Base-by-base conservation (phyloP, 2,329 filamentous ascomycete species). In the Madurella fahalii region DNA sequence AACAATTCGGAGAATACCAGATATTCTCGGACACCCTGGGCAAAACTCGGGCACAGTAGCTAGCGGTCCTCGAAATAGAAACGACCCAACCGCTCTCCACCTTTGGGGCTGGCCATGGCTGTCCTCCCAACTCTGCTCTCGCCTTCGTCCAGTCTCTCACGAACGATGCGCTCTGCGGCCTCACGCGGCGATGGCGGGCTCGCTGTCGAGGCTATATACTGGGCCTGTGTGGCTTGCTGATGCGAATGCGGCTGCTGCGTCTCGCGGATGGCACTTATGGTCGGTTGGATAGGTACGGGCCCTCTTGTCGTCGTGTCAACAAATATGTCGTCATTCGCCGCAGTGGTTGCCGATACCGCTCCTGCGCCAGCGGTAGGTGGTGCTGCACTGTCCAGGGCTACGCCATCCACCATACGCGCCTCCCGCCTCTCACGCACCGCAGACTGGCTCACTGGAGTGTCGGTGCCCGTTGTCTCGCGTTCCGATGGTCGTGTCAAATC, bases 341-440 rank as follows among this genome's bases (percentile, higher is more conserved):
- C 48, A 3, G 61, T 64, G 8, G 66, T 63, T 4, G 76, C 17
- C 4, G 25, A 25, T 25, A 25, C 25, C 25, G 25, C 25, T 25
- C 3, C 25, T 7, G 25, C 25, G 25, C 25, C 4, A 25, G 25
- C 3, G 25, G 25, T 25, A 25, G 34, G 34, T 4, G 64, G 65
- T 42, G 67, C 63, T 5, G 76, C 69, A 37, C 81, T 77, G 63
- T 86, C 85, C 2, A 73, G 69, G 1, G 83, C 81, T 40, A 88
- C 77, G 1, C 85, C 85, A 65, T 89, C 84, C 53, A 87, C 73
- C 77, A 86, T 84, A 49, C 81, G 78, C 16, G 84, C 83, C 64
- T 87, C 83, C 2, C 77, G 71, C 45, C 78, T 72, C 66, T 84
- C 80, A 51, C 77, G 74, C 7, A 77, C 67, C 2, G 76, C 70